Evolutionary conservation across 2,329 filamentous ascomycete genomes (phyloP).

Genomic region (Huntiella decipiens): DNA sequence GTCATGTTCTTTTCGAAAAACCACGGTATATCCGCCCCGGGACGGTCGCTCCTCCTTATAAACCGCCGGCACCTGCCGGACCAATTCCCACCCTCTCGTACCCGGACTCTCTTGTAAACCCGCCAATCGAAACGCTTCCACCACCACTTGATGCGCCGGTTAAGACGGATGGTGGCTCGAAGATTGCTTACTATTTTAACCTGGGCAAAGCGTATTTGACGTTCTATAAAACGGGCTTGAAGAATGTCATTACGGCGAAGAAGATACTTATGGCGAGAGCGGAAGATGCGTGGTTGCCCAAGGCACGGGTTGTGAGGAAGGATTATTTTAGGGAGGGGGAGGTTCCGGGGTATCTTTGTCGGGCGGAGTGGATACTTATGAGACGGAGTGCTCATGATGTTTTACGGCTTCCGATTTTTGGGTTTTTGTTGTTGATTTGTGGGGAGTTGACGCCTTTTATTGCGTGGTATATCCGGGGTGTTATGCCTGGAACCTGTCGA

Average conservation of each 20-base stretch:
- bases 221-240: conserved; percentile 80
- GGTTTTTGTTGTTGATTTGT: conserved; percentile 52
- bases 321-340: conserved; percentile 43
- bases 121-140: conserved; percentile 53
- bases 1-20: no score
- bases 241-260: conserved; percentile 53
- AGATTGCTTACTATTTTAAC: conserved; percentile 31
- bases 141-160: conserved; percentile 45
- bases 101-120: conserved; percentile 34
- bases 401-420: conserved; percentile 61
- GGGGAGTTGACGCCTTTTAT: conserved; percentile 76
- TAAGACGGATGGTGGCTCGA: conserved; percentile 20
- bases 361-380: conserved; percentile 53
- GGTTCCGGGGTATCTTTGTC: conserved; percentile 32
- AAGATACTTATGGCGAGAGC: conserved; percentile 22
- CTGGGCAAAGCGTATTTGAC: conserved; percentile 56
- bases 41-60: background rate
- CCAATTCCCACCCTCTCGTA: conserved; percentile 1
- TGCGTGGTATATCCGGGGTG: conserved; percentile 46
- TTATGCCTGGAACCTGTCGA: conserved; percentile 66
- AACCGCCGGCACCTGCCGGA: background rate
- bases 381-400: conserved; percentile 52
- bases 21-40: background rate
- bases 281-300: conserved; percentile 20
- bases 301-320: conserved; percentile 23